Evolutionary conservation across 345 rosid genomes (phyloP).

Genomic region (Erucastrum elatum): DNA sequence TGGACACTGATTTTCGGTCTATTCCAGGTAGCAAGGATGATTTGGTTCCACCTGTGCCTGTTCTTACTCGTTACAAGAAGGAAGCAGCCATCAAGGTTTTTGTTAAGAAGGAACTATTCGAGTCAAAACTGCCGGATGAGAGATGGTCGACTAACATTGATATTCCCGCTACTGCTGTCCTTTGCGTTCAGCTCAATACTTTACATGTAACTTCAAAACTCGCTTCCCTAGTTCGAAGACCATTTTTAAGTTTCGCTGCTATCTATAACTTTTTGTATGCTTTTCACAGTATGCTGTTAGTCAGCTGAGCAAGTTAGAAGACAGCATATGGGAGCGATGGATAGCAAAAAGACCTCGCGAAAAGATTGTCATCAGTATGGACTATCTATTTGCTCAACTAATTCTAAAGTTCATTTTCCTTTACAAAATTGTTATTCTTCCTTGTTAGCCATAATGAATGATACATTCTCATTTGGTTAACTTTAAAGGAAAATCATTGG

Average conservation of each 20-base stretch:
- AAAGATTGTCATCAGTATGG: conserved; percentile 61
- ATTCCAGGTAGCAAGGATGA: conserved; percentile 85
- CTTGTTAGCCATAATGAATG: conserved; percentile 5
- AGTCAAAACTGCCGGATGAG: conserved; percentile 70
- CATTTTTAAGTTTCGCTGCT: conserved; percentile 12
- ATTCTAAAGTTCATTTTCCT: conserved; percentile 15
- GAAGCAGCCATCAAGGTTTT: conserved; percentile 92
- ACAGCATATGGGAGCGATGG: conserved; percentile 90
- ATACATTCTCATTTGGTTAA: conserved; percentile 13
- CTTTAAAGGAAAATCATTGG: conserved; percentile 54
- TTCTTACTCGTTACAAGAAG: conserved; percentile 82
- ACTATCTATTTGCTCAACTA: conserved; percentile 20
- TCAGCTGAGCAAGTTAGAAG: conserved; percentile 91
- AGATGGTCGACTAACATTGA: conserved; percentile 62
- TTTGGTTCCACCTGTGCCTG: conserved; percentile 88
- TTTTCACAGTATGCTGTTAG: conserved; percentile 82
- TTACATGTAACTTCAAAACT: conserved; percentile 65
- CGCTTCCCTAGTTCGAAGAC: conserved; percentile 22
- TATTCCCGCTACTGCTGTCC: conserved; percentile 62
- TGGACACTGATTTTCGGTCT: conserved; percentile 9
- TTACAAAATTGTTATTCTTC: background rate
- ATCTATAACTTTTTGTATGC: conserved; percentile 24
- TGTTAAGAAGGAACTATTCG: conserved; percentile 93
- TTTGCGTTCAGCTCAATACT: conserved; percentile 93
- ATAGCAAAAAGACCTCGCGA: conserved; percentile 61